These are phyloP conservation scores for Rosa chinensis DNA, from an alignment of 306 rosid genomes.

Conservation along the genomic window DNA sequence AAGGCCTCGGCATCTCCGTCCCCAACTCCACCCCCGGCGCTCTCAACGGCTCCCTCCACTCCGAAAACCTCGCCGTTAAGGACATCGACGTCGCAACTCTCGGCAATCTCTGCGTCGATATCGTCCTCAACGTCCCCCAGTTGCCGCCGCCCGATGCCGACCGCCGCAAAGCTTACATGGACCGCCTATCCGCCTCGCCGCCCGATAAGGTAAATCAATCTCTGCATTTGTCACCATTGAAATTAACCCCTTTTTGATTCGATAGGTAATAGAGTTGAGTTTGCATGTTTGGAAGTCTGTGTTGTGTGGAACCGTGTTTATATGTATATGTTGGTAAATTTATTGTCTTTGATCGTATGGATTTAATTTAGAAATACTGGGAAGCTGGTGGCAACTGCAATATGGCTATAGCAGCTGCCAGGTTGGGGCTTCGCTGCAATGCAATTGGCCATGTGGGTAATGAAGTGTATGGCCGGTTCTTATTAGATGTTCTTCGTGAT, in stretches of 20 bases:
- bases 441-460: conserved; percentile 87
- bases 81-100: conserved; percentile 73
- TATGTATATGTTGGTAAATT: not conserved
- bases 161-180: conserved; percentile 75
- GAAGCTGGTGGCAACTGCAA: conserved; percentile 99
- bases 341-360: conserved; percentile 3
- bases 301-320: not conserved
- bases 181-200: conserved; percentile 66
- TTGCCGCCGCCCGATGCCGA: conserved; percentile 60
- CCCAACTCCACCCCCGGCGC: not conserved
- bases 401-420: conserved; percentile 87
- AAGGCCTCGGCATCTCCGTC: too few species aligned
- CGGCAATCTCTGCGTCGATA: conserved; percentile 88
- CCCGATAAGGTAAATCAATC: conserved; percentile 62
- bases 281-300: too few species aligned
- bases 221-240: not conserved
- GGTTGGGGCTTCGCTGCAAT: conserved; percentile 71
- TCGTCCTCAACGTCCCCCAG: conserved; percentile 79
- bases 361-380: conserved; percentile 62
- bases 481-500: conserved; percentile 68
- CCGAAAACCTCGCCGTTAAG: conserved; percentile 38
- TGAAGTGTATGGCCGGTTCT: conserved; percentile 82
- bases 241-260: not conserved
- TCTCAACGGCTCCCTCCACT: conserved; percentile 23
- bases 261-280: not conserved